Percentiles rank a stretch among this genome's conserved stretches.
Conservation (phyloP, 2,329 filamentous ascomycete species). For the Ilyonectria mors-panacis region DNA sequence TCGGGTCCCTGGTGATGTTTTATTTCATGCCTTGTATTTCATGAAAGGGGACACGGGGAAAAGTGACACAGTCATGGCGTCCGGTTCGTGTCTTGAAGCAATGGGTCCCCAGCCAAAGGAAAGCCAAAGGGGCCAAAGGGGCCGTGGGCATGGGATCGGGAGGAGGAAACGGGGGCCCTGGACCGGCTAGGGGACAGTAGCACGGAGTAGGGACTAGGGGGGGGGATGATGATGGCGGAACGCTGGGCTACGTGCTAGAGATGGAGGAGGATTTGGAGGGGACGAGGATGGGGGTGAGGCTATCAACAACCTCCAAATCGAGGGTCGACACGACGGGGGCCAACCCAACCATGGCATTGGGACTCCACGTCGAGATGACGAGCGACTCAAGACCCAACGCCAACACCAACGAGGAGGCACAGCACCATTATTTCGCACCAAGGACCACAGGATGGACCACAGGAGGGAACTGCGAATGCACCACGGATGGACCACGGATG, state of each 20-base stretch:
- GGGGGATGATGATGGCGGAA: slow-evolving; percentile 13
- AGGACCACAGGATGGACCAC: slow-evolving; percentile 7
- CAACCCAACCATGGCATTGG: slow-evolving; percentile 26
- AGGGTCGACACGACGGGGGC: slow-evolving; percentile 25
- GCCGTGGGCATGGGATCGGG: slow-evolving; percentile 42
- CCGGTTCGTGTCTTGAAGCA: slow-evolving; percentile 51
- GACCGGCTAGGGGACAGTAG: slow-evolving; percentile 27
- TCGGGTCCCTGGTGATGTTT: slow-evolving; percentile 49
- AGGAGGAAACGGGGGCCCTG: slow-evolving; percentile 40
- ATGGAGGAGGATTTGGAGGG: background rate
- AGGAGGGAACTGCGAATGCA: background rate
- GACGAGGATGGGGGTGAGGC: slow-evolving; percentile 30
- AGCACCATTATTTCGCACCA: slow-evolving; percentile 5
- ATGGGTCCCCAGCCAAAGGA: slow-evolving; percentile 45
- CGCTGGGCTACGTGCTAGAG: background rate
- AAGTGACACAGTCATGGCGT: slow-evolving; percentile 50
- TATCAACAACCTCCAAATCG: slow-evolving; percentile 33
- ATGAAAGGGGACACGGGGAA: slow-evolving; percentile 51
- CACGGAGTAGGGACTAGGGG: slow-evolving; percentile 17
- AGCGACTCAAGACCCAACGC: slow-evolving; percentile 12
- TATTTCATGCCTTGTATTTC: slow-evolving; percentile 51
- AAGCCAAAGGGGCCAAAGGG: slow-evolving; percentile 46
- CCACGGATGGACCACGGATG: background rate
- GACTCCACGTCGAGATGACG: slow-evolving; percentile 28
- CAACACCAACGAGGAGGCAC: slow-evolving; percentile 7